These are phyloP conservation scores for Pestalotiopsis fici DNA, from an alignment of 2,329 filamentous ascomycete genomes.

Conservation along the genomic window DNA sequence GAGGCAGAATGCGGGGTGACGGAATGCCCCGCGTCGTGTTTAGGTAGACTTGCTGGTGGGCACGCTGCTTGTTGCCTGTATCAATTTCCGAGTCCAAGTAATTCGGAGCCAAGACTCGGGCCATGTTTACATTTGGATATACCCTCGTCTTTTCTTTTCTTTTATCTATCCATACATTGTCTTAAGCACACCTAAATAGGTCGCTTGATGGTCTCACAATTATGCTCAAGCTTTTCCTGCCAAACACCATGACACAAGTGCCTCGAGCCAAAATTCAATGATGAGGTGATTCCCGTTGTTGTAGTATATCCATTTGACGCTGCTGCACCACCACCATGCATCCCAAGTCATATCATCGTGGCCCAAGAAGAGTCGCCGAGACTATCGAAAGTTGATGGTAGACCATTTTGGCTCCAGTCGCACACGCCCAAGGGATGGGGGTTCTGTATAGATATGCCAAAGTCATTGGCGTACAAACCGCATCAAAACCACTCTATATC, in stretches of 20 bases:
- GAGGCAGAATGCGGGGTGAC: not conserved
- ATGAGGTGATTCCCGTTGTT: not conserved
- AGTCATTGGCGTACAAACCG: no score
- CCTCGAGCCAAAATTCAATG: not conserved
- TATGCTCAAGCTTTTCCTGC: not conserved
- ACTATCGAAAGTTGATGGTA: no score
- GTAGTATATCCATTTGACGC: not conserved
- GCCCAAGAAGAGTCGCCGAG: no score
- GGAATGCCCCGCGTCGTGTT: constrained; percentile 5
- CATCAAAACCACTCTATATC: no score
- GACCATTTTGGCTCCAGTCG: no score
- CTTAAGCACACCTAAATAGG: not conserved
- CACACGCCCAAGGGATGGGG: no score
- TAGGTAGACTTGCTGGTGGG: not conserved
- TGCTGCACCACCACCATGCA: not conserved
- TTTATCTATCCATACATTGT: not conserved
- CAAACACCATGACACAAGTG: not conserved
- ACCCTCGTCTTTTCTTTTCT: not conserved
- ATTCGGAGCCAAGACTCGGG: no score
- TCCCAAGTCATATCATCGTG: no score
- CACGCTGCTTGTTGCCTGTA: not conserved
- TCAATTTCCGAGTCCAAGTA: not conserved
- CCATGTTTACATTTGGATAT: not conserved
- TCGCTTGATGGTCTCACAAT: not conserved
- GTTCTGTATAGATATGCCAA: no score